Conservation (phyloP, 495 filamentous ascomycete species). For the Aspergillus biplanus region DNA sequence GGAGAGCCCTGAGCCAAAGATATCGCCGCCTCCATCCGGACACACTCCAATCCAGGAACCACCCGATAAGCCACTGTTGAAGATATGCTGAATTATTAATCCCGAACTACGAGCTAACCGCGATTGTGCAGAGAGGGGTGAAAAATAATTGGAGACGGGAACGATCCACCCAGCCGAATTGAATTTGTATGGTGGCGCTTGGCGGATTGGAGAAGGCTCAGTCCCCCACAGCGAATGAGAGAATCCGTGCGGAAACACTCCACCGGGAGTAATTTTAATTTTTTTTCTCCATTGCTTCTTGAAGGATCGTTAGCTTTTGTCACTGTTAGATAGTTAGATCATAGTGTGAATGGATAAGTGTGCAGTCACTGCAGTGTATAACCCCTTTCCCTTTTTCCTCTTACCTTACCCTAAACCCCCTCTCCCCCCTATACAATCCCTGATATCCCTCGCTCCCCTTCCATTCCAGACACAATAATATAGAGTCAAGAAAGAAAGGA, state of each 20-base stretch:
- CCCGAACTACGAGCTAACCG: no score
- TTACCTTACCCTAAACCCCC: not conserved
- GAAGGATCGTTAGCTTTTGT: not conserved
- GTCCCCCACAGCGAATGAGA: not conserved
- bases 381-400: not conserved
- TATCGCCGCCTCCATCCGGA: no score
- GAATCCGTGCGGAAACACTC: not conserved
- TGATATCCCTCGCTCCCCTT: no score
- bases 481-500: not conserved
- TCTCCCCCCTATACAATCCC: not conserved
- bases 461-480: not conserved
- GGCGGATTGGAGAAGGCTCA: not conserved
- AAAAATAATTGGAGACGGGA: no score
- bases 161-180: no score
- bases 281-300: not conserved
- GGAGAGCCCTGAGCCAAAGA: no score
- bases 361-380: not conserved
- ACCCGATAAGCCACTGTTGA: no score
- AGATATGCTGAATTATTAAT: no score
- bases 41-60: no score
- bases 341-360: no score
- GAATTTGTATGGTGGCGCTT: not conserved
- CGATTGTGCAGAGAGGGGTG: no score
- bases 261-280: not conserved
- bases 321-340: no score